These are phyloP conservation scores for Alternaria hordeiaustralica DNA, from an alignment of 2,329 filamentous ascomycete genomes.

Conservation along the genomic window DNA sequence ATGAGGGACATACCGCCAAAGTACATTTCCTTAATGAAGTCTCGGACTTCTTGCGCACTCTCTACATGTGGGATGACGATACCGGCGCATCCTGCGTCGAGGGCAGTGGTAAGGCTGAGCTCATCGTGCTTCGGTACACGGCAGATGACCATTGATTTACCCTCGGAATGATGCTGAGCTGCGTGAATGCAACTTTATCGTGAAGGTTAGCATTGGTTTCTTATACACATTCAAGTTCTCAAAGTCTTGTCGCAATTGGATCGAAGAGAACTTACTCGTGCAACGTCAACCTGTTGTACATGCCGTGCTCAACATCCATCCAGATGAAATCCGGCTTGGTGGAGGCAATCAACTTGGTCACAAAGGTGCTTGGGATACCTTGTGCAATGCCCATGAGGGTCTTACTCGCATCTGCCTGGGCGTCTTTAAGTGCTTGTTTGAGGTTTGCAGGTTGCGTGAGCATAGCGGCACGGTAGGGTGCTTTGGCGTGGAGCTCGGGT, in stretches of 20 bases:
- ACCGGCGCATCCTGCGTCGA: conserved; percentile 33
- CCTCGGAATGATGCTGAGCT: conserved; percentile 35
- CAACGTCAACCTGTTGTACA: conserved; percentile 33
- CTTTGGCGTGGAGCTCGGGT: conserved; percentile 27
- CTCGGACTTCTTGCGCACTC: conserved; percentile 30
- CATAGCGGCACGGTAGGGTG: conserved; percentile 29
- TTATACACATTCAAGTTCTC: background rate
- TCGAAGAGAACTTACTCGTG: conserved; percentile 25
- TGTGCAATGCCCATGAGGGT: conserved; percentile 35
- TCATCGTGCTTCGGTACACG: conserved; percentile 34
- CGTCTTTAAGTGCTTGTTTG: conserved; percentile 28
- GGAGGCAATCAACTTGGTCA: conserved; percentile 36
- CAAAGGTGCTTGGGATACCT: conserved; percentile 33
- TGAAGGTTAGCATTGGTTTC: background rate
- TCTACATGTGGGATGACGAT: conserved; percentile 34
- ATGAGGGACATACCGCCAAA: conserved; percentile 13
- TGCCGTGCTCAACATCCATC: conserved; percentile 38
- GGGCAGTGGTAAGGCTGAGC: conserved; percentile 28
- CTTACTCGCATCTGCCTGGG: conserved; percentile 29
- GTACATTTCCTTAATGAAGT: conserved; percentile 33
- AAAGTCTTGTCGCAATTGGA: too few species aligned
- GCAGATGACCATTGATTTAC: conserved; percentile 29
- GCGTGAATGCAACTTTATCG: conserved; percentile 31
- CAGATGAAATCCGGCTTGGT: conserved; percentile 37
- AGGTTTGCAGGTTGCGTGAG: conserved; percentile 34